Evolutionary conservation across 2,329 filamentous ascomycete species (phyloP).

Genomic region (Teratosphaeria pseudoeucalypti): DNA sequence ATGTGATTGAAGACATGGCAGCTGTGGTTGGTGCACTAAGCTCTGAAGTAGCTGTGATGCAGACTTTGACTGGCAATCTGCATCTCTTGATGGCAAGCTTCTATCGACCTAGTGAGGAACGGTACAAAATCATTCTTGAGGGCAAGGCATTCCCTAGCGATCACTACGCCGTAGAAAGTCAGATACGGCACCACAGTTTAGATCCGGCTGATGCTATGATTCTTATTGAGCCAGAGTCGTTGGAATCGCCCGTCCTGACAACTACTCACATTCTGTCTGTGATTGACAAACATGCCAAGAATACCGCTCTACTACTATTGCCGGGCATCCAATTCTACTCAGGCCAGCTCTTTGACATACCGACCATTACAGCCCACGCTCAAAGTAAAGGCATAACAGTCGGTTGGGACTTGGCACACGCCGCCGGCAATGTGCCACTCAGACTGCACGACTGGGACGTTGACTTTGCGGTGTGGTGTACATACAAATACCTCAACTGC

Average conservation of each 20-base stretch:
- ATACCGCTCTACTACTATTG: slow-evolving; percentile 66
- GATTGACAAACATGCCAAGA: slow-evolving; percentile 64
- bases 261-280: slow-evolving; percentile 61
- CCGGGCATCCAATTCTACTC: slow-evolving; percentile 90
- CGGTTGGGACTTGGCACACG: slow-evolving; percentile 84
- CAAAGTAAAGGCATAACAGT: slow-evolving; percentile 60
- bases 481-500: slow-evolving; percentile 87
- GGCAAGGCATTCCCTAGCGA: slow-evolving; percentile 85
- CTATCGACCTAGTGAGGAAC: slow-evolving; percentile 56
- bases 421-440: slow-evolving; percentile 72
- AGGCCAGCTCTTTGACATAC: slow-evolving; percentile 77
- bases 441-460: slow-evolving; percentile 79
- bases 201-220: slow-evolving; percentile 60
- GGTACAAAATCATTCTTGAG: slow-evolving; percentile 76
- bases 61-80: slow-evolving; percentile 71
- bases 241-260: slow-evolving; percentile 47
- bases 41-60: slow-evolving; percentile 77
- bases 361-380: slow-evolving; percentile 66
- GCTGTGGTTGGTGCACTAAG: slow-evolving; percentile 63
- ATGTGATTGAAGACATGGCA: slow-evolving; percentile 58
- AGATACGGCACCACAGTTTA: slow-evolving; percentile 61
- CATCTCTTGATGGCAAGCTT: slow-evolving; percentile 78
- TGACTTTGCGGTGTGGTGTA: slow-evolving; percentile 88
- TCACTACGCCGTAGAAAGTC: slow-evolving; percentile 73
- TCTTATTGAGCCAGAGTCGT: slow-evolving; percentile 53